Base-by-base conservation (phyloP, 2,329 filamentous ascomycete genomes). In the Aaosphaeria arxii region DNA sequence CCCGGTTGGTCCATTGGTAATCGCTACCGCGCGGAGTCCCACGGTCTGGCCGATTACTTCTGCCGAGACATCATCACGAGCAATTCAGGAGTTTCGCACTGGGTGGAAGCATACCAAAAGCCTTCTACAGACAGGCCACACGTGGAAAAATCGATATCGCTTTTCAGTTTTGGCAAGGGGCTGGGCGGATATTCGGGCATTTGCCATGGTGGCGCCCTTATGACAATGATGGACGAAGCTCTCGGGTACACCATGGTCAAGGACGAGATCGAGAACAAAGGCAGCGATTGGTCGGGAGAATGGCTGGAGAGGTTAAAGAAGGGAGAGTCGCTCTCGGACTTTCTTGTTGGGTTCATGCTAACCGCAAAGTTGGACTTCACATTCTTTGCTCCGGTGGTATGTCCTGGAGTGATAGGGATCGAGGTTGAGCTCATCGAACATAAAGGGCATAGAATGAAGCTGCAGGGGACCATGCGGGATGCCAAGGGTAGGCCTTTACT, bases 131-230 rank as follows among this genome's bases (percentile, higher is more conserved):
- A 51, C 44, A 49, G 47, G 11, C 49, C 40, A 13, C 29, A 30
- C n/a, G 40, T 60, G 30, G 49, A 42, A 4, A 51, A 51, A 30
- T 47, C 54, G 0, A 44, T 61, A 6, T 54, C 56, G 17, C 54
- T 65, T 3, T 50, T 44, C 36, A 56, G 58, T 44, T 64, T 50
- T 42, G 59, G 54, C 3, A 42, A 40, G 2, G 56, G 54, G 1
- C 64, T 85, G 9, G 74, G 77, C 31, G 86, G 88, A 6, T 90
- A 85, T 81, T 86, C 86, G 2, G 78, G 79, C 13, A 77, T 86
- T 30, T 81, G 82, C 44, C 87, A 91, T 67, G 87, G 87, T 43
- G 87, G 87, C 11, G 74, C 79, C 4, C 74, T 86, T 30, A 84
- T 84, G 11, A 88, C 83, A 1, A 67, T 88, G 9, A 66, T 90